A percentile compares a stretch with the other conserved stretches of the same genome.
These are phyloP conservation scores for Acer saccharum DNA, from an alignment of 345 rosid species.

Conservation along the genomic window DNA sequence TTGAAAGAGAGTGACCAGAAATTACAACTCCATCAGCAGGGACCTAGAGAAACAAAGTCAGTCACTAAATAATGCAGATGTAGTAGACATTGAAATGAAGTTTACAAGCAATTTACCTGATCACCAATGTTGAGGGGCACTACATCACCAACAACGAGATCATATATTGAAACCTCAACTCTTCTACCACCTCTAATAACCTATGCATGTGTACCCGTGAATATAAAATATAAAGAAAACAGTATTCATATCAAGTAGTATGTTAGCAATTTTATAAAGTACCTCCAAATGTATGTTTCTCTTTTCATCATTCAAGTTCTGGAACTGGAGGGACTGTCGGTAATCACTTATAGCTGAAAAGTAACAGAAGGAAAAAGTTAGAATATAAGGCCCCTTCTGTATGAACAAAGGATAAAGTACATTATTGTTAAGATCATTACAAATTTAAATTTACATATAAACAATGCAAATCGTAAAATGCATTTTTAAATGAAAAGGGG, in stretches of 20 bases:
- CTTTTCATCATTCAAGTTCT: slow-evolving; percentile 90
- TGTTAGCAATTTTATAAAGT: slow-evolving; percentile 16
- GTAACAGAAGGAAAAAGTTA: slow-evolving; percentile 11
- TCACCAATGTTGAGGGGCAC: slow-evolving; percentile 96
- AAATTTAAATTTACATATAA: not conserved
- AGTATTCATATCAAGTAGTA: slow-evolving; percentile 3
- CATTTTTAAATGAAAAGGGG: not conserved
- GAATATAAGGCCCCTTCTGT: not conserved
- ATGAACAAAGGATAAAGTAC: not conserved
- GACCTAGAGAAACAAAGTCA: slow-evolving; percentile 45
- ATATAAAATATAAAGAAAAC: slow-evolving; percentile 13
- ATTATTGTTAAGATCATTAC: not conserved
- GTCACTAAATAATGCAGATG: slow-evolving; percentile 6
- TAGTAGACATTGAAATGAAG: slow-evolving; percentile 5
- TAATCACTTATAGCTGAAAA: slow-evolving; percentile 91
- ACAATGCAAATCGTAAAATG: not conserved
- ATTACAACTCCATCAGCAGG: slow-evolving; percentile 95
- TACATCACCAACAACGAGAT: slow-evolving; percentile 92
- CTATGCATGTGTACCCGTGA: slow-evolving; percentile 34
- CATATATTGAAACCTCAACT: slow-evolving; percentile 86
- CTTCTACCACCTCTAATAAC: slow-evolving; percentile 85
- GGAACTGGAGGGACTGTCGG: slow-evolving; percentile 97
- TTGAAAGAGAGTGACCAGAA: slow-evolving; percentile 78
- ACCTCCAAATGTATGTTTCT: slow-evolving; percentile 95
- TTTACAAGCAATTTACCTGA: slow-evolving; percentile 56